Base-by-base conservation (phyloP, 768 basidiomycete species). In the Collybia mongolica region DNA sequence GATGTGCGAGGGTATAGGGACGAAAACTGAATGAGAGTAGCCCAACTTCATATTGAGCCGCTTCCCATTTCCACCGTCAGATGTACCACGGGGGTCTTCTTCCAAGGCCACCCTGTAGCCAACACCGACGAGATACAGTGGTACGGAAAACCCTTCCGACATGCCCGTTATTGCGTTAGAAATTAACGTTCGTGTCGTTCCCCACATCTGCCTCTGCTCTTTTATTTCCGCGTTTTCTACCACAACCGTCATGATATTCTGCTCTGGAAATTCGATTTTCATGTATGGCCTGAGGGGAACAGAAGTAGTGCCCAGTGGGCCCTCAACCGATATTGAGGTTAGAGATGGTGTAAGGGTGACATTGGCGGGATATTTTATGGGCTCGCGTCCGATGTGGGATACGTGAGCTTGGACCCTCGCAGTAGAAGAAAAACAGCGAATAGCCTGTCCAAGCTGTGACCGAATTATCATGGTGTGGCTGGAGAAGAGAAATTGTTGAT, bases 21-120 rank as follows among this genome's bases (percentile, higher is more conserved):
- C 81, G 56, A 79, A 80, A 23, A 98, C 87, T 19, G 86, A 77
- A 71, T 98, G 95, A 35, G 93, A 91, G 68, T 86, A 93, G 1
- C 96, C 95, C 12, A 98, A 79, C 70, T 95, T 95, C 81, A 98
- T 84, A 65, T 87, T 91, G 46, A 98, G 71, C 46, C 88, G 73
- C 66, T 84, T 72, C 19, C 85, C 84, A 37, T 72, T 81, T 49
- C 80, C 75, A 36, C 83, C 84, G 43, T 80, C 72, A 18, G 69
- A 55, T 45, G 75, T 76, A 20, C 78, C 85, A 26, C 86, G 69
- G 17, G 90, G 88, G 61, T 90, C 88, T 8, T 81, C 79, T 71
- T 99, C 96, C 50, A 98, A 67, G 2, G 83, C 82, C 6, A 86
- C 94, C 61, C 96, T 80, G 72, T 93, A 99, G 1, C 96, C 95